These are phyloP conservation scores for Trichoderma pleuroti DNA, from an alignment of 2,329 filamentous ascomycete species.

Conservation along the genomic window DNA sequence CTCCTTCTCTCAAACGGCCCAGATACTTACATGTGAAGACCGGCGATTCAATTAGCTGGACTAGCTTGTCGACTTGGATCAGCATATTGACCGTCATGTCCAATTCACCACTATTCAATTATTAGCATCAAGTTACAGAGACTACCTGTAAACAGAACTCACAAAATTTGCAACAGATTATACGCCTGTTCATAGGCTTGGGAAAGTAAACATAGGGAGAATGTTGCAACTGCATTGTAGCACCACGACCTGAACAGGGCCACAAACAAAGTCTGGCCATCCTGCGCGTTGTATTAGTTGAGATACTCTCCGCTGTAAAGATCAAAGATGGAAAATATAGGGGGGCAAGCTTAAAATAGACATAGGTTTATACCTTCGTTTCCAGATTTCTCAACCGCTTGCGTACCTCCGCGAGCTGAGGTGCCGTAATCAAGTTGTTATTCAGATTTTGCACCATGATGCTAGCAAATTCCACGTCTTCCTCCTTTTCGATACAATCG, in stretches of 20 bases:
- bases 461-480: conserved; percentile 96
- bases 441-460: conserved; percentile 99
- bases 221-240: conserved; percentile 96
- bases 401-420: conserved; percentile 84
- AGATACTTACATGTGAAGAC: conserved; percentile 83
- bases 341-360: background rate
- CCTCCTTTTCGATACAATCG: conserved; percentile 95
- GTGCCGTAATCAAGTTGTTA: conserved; percentile 97
- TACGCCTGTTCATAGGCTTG: conserved; percentile 99
- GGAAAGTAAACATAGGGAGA: conserved; percentile 89
- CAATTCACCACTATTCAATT: conserved; percentile 70
- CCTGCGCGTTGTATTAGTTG: conserved; percentile 45
- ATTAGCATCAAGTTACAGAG: conserved; percentile 6
- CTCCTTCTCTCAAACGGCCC: too few species aligned
- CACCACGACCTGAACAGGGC: conserved; percentile 96
- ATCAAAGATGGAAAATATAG: too few species aligned
- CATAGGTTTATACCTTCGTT: conserved; percentile 56
- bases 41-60: conserved; percentile 92
- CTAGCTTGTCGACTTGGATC: conserved; percentile 97
- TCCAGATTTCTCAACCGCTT: conserved; percentile 89
- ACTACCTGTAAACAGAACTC: conserved; percentile 30
- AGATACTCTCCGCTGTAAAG: conserved; percentile 2
- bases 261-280: conserved; percentile 94
- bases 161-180: conserved; percentile 94
- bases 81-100: conserved; percentile 99